These are phyloP conservation scores for Pseudogymnoascus sp. DNA, from an alignment of 2,329 filamentous ascomycete genomes.

Conservation along the genomic window DNA sequence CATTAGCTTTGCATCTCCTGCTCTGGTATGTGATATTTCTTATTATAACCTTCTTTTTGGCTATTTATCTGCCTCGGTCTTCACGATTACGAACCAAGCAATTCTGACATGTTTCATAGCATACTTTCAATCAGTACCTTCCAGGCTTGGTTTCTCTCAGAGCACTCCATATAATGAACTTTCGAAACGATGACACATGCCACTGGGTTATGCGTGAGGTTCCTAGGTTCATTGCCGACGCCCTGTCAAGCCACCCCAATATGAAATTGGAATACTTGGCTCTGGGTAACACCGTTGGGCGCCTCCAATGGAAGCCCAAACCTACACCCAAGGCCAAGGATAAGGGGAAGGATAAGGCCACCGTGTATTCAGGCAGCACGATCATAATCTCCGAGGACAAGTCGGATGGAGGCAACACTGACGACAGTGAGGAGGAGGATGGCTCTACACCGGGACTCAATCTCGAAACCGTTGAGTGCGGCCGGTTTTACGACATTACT, in stretches of 20 bases:
- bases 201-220: conserved; percentile 50
- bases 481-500: conserved; percentile 38
- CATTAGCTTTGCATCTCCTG: conserved; percentile 39
- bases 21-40: conserved; percentile 46
- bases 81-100: conserved; percentile 12
- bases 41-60: conserved; percentile 38
- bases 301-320: conserved; percentile 35
- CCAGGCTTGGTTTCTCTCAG: conserved; percentile 41
- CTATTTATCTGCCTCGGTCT: background rate
- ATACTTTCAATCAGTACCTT: conserved; percentile 50
- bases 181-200: conserved; percentile 50
- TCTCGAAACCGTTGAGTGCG: conserved; percentile 34
- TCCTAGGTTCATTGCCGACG: conserved; percentile 52
- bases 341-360: conserved; percentile 20
- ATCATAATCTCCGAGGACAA: conserved; percentile 18
- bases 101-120: conserved; percentile 33
- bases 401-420: conserved; percentile 23
- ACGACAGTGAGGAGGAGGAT: conserved; percentile 31
- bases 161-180: conserved; percentile 48
- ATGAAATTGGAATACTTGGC: conserved; percentile 53
- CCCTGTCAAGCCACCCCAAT: conserved; percentile 46
- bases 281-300: conserved; percentile 43
- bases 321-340: conserved; percentile 22
- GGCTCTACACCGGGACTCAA: conserved; percentile 24
- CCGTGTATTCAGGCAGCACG: conserved; percentile 15